Evolutionary conservation across 257 asterid genomes (phyloP).

Genomic region (Capsicum chinense): DNA sequence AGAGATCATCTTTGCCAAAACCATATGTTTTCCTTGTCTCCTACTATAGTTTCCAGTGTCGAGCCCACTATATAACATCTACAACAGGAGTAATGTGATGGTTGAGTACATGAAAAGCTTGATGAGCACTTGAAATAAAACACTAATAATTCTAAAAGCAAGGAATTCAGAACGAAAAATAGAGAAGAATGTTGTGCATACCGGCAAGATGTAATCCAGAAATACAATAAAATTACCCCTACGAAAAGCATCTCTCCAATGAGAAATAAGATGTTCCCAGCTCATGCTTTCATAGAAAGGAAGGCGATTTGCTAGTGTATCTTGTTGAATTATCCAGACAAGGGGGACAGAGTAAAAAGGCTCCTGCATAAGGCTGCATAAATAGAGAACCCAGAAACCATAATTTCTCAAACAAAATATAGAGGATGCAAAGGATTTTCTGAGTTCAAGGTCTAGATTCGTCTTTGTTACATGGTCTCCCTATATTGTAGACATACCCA

Average conservation of each 20-base stretch:
- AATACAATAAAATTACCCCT: slow-evolving; percentile 92
- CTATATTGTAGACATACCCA: too few species aligned
- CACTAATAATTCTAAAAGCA: neutral
- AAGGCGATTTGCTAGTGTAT: slow-evolving; percentile 82
- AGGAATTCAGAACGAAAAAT: slow-evolving; percentile 5
- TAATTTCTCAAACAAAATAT: neutral
- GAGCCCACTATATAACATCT: slow-evolving; percentile 90
- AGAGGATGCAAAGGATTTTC: too few species aligned
- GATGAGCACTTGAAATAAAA: slow-evolving; percentile 3
- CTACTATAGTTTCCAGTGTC: slow-evolving; percentile 96
- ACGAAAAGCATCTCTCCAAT: slow-evolving; percentile 72
- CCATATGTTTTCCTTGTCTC: slow-evolving; percentile 76
- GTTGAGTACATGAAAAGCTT: neutral
- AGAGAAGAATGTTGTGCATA: slow-evolving; percentile 43
- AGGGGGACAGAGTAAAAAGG: slow-evolving; percentile 98
- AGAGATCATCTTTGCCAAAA: slow-evolving; percentile 64
- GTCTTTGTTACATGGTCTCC: too few species aligned
- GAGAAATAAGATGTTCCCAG: slow-evolving; percentile 75
- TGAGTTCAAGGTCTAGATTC: too few species aligned
- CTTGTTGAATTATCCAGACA: slow-evolving; percentile 93
- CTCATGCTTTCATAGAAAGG: slow-evolving; percentile 62
- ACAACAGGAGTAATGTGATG: slow-evolving; percentile 34
- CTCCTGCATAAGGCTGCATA: slow-evolving; percentile 99
- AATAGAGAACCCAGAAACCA: slow-evolving; percentile 79
- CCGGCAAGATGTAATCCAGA: slow-evolving; percentile 90